Conservation (phyloP, 1,139 yeast species). For the Debaryomyces sp. region DNA sequence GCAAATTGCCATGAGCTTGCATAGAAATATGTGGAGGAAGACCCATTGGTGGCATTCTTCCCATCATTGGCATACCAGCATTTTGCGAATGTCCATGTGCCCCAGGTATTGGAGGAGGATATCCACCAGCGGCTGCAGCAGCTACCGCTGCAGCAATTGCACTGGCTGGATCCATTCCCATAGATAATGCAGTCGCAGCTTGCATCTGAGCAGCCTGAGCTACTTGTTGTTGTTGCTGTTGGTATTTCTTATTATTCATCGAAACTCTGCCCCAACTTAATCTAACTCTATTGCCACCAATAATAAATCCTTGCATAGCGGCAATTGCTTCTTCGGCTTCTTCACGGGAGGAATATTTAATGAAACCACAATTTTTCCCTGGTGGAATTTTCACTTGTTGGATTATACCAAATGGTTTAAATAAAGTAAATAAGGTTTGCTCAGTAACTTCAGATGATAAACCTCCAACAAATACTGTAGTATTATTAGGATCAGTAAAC, state of each 20-base stretch:
- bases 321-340: constrained; percentile 90
- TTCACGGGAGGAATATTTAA: constrained; percentile 74
- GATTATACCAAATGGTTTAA: constrained; percentile 84
- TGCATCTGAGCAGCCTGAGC: constrained; percentile 39
- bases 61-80: constrained; percentile 7
- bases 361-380: constrained; percentile 94
- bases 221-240: constrained; percentile 36
- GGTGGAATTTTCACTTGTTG: constrained; percentile 86
- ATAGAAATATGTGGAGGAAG: constrained; percentile 12
- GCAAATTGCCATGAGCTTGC: neutral
- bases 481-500: constrained; percentile 76
- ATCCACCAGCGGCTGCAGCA: constrained; percentile 26
- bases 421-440: constrained; percentile 69
- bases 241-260: constrained; percentile 34
- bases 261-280: constrained; percentile 84
- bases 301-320: constrained; percentile 90
- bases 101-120: constrained; percentile 15
- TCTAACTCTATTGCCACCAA: constrained; percentile 83
- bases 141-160: constrained; percentile 30
- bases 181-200: constrained; percentile 38
- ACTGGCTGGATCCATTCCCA: constrained; percentile 40
- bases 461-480: constrained; percentile 96
- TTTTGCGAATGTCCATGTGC: constrained; percentile 8
- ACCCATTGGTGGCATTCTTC: constrained; percentile 15
- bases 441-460: constrained; percentile 75